Percentiles rank a stretch among this genome's conserved stretches.
phyloP scores from a whole-genome alignment of 768 basidiomycete species.

The Boletus vermiculosoides region DNA sequence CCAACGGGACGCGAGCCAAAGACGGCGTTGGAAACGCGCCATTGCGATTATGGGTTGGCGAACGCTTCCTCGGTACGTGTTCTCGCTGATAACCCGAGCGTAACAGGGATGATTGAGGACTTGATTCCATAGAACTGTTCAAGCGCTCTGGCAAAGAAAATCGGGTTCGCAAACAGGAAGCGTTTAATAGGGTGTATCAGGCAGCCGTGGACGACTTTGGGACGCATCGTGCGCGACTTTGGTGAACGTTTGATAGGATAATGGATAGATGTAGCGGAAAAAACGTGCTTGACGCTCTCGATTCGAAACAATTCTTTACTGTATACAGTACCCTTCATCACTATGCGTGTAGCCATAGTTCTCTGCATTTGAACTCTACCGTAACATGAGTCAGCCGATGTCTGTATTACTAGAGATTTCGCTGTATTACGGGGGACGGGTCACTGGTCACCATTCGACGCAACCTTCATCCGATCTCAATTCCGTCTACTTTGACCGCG shows the following conservation, averaged over 20 bases:
- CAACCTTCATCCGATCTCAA: slow-evolving; percentile 48
- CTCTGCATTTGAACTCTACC: not conserved
- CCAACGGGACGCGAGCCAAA: slow-evolving; percentile 10
- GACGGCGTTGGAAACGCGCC: slow-evolving; percentile 58
- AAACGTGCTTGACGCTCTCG: not conserved
- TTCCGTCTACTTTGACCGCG: slow-evolving; percentile 62
- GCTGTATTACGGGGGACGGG: not conserved
- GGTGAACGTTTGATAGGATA: slow-evolving; percentile 4
- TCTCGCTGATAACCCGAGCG: not conserved
- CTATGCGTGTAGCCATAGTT: slow-evolving; percentile 11
- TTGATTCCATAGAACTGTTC: slow-evolving; percentile 47
- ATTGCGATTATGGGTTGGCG: slow-evolving; percentile 70
- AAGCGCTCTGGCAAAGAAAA: slow-evolving; percentile 53
- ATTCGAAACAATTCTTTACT: not conserved
- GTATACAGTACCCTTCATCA: not conserved
- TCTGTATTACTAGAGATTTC: not conserved
- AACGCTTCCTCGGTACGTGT: slow-evolving; percentile 58
- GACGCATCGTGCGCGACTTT: slow-evolving; percentile 15
- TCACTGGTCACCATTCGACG: not conserved
- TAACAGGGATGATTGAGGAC: not conserved
- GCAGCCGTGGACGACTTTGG: slow-evolving; percentile 25
- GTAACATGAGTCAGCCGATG: not conserved
- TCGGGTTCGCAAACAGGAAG: slow-evolving; percentile 45
- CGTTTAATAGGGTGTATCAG: slow-evolving; percentile 38
- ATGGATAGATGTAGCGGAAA: not conserved